Percentiles rank a stretch among this genome's conserved stretches.
These are phyloP conservation scores for Coemansia guatemalensis DNA, from an alignment of 192 early-diverging fungal genomes.

Conservation along the genomic window DNA sequence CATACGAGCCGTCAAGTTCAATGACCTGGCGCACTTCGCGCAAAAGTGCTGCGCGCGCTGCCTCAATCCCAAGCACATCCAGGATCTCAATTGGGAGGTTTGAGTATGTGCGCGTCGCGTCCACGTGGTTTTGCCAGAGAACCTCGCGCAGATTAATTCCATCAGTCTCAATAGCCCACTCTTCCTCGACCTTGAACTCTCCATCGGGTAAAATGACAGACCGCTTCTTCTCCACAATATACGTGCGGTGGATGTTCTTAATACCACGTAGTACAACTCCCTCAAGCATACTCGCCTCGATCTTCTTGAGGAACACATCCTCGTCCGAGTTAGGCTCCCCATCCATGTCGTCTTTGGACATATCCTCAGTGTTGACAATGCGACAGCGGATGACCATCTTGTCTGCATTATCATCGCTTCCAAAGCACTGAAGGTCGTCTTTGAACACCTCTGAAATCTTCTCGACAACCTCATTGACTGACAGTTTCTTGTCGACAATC, in stretches of 20 bases:
- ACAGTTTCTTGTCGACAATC: conserved; percentile 88
- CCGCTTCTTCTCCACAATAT: conserved; percentile 45
- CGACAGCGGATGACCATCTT: conserved; percentile 87
- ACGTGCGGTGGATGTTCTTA: conserved; percentile 79
- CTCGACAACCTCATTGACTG: conserved; percentile 79
- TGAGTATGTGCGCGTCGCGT: conserved; percentile 76
- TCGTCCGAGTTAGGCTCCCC: conserved; percentile 65
- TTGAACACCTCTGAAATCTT: conserved; percentile 79
- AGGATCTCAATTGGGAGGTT: conserved; percentile 93
- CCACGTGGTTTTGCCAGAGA: conserved; percentile 81
- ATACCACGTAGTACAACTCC: conserved; percentile 89
- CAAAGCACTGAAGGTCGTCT: conserved; percentile 78
- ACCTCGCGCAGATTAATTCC: conserved; percentile 90
- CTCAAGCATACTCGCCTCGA: conserved; percentile 86
- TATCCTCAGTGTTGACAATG: conserved; percentile 68
- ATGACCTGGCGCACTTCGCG: conserved; percentile 91
- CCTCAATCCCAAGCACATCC: conserved; percentile 95
- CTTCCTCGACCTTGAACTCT: conserved; percentile 61
- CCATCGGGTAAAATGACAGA: conserved; percentile 57
- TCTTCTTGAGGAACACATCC: conserved; percentile 83
- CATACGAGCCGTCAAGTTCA: conserved; percentile 94
- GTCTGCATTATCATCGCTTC: conserved; percentile 87
- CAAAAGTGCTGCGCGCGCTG: conserved; percentile 85
- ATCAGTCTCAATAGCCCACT: conserved; percentile 89
- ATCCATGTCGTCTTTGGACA: conserved; percentile 55